phyloP scores from a whole-genome alignment of 1,139 yeast species.

The Pichia sp. region DNA sequence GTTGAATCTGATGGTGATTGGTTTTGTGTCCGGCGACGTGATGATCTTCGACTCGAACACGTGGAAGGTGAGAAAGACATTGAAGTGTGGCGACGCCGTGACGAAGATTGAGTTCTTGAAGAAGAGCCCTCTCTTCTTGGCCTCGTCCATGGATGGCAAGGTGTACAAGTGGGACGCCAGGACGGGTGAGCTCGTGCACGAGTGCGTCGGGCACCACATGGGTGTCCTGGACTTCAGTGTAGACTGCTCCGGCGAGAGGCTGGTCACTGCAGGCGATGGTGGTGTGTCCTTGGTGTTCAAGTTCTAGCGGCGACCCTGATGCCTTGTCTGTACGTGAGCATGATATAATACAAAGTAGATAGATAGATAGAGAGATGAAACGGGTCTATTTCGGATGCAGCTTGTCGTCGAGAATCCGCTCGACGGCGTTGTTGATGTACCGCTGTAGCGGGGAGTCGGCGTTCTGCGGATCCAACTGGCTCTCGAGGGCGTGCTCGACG shows the following conservation, averaged over 20 bases:
- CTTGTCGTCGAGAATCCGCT: conserved; percentile 37
- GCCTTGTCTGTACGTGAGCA: too few relatives aligned
- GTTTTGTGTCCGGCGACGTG: conserved; percentile 84
- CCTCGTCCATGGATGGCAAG: conserved; percentile 79
- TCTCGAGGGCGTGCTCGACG: conserved; percentile 51
- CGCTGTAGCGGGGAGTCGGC: conserved; percentile 34
- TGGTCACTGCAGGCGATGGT: conserved; percentile 97
- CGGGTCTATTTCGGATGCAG: conserved; percentile 30
- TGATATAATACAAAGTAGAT: background rate
- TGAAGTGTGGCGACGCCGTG: conserved; percentile 72
- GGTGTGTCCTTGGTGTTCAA: conserved; percentile 78
- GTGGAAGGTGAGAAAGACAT: conserved; percentile 77
- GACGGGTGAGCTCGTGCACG: conserved; percentile 70
- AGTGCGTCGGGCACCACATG: conserved; percentile 88
- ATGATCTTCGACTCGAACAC: conserved; percentile 75
- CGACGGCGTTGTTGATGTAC: conserved; percentile 50
- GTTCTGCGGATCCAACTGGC: conserved; percentile 45
- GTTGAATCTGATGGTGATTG: conserved; percentile 70
- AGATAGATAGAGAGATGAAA: background rate
- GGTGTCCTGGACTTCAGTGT: conserved; percentile 80
- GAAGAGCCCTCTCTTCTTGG: conserved; percentile 56
- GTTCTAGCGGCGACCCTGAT: conserved; percentile 1
- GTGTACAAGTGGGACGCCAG: conserved; percentile 87
- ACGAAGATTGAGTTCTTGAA: conserved; percentile 71
- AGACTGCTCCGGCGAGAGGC: conserved; percentile 52